phyloP scores from a whole-genome alignment of 202 grass and related monocot species.

The Digitaria exilis region DNA sequence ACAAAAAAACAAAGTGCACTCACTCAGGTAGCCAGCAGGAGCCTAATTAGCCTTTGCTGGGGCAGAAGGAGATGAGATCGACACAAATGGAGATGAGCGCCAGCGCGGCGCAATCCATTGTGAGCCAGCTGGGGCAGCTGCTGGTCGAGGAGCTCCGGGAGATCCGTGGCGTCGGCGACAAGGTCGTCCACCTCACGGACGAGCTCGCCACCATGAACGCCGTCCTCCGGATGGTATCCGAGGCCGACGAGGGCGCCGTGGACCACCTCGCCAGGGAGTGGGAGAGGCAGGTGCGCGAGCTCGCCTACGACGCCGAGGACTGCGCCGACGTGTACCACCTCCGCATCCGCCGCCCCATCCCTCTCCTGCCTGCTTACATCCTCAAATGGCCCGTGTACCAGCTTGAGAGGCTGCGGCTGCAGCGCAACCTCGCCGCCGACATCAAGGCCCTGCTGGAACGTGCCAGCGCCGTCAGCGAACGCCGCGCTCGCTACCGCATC shows the following conservation, averaged over 20 bases:
- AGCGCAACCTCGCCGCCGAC: neutral
- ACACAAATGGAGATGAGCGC: neutral
- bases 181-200: neutral
- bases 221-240: neutral
- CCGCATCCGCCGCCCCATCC: neutral
- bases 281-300: neutral
- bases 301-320: conserved; percentile 15
- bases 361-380: neutral
- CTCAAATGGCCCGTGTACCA: neutral
- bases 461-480: neutral
- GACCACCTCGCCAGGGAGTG: neutral
- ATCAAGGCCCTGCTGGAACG: neutral
- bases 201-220: neutral
- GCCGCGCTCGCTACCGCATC: neutral
- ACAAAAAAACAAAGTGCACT: too few relatives aligned
- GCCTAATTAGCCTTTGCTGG: too few relatives aligned
- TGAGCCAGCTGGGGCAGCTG: neutral
- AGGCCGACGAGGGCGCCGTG: neutral
- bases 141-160: neutral
- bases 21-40: too few relatives aligned
- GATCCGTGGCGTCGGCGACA: neutral
- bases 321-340: neutral
- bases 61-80: too few relatives aligned
- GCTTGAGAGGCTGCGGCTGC: neutral
- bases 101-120: neutral